Conservation (phyloP, 2,329 filamentous ascomycete genomes). For the Fusarium pilosicola region DNA sequence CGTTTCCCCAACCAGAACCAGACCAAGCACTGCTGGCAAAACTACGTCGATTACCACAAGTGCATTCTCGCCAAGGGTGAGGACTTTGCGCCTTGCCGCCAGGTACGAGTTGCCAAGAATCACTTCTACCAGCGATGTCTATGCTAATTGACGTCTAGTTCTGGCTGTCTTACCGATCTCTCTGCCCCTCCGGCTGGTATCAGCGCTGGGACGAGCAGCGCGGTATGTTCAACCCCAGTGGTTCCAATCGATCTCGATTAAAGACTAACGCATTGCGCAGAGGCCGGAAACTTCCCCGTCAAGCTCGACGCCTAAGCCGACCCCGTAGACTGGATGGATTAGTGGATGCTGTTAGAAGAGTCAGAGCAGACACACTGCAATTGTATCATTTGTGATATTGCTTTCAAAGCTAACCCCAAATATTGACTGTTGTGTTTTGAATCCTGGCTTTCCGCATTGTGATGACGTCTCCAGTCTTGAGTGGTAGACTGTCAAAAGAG, state of each 20-base stretch:
- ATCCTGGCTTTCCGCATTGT: conserved; percentile 7
- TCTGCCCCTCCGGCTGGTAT: conserved; percentile 96
- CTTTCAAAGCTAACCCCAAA: conserved; percentile 43
- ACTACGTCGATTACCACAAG: conserved; percentile 99
- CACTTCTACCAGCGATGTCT: neutral
- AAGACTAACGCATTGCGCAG: conserved; percentile 54
- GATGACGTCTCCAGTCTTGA: conserved; percentile 24
- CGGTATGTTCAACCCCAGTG: conserved; percentile 66
- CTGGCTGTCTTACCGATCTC: conserved; percentile 93
- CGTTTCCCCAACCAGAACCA: conserved; percentile 99
- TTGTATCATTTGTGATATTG: conserved; percentile 51
- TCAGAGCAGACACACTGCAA: conserved; percentile 49
- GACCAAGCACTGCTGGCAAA: conserved; percentile 99
- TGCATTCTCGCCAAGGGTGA: conserved; percentile 98
- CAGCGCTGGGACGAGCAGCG: conserved; percentile 97
- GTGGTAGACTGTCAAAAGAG: conserved; percentile 11
- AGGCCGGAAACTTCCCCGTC: conserved; percentile 74
- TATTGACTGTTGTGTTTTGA: conserved; percentile 36
- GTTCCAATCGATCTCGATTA: conserved; percentile 12
- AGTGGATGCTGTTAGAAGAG: conserved; percentile 44
- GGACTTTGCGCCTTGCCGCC: conserved; percentile 95
- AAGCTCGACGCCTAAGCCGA: conserved; percentile 67
- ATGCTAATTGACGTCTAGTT: conserved; percentile 69
- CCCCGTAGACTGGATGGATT: conserved; percentile 33
- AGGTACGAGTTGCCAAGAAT: conserved; percentile 66